Evolutionary conservation across 2,329 filamentous ascomycete species (phyloP), one percentile per base, ranked within the genome.

Genomic region (Beauveria medogensis): DNA sequence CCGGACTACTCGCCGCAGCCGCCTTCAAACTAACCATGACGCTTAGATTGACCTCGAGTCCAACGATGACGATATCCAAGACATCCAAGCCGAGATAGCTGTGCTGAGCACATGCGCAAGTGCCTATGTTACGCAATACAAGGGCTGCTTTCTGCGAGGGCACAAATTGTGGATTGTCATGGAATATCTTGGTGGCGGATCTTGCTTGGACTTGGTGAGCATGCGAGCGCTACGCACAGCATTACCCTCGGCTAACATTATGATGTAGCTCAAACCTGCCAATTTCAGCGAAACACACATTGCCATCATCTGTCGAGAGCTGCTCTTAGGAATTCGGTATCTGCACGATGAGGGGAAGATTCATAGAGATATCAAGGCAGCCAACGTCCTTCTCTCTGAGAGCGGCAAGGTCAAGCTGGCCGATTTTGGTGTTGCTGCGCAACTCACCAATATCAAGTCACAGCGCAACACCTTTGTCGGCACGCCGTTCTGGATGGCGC

Each of bases 161-260:
- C 90, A 92, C 72, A 99, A 97, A 77, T 79, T 99, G 79, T 99
- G 94, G 94, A 99, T 99, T 71, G 91, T 97, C 62, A 99, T 99
- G 94, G 94, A 99, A 75, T 99, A 89, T 71, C 79, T 99, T 12
- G 94, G 94, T 6, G 94, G 94, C 65, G 94, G 94, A 46, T 97
- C 94, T 20, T 97, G 94, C 72, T 81, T 97, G 65, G 94, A 99
- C 73, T 75, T 99, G 79, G 90, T 96, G 83, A 69, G 80, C 64
- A 30, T 18, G 40, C 47, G 18, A 37, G 16, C 16, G 22, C 53
- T 70, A 62, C 54, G 8, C 3, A 18, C n/a, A 30, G 16, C 18
- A 34, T 46, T 4, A 4, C 43, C 12, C 5, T 18, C 41, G n/a
- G 41, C 75, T 76, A 67, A 78, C 71, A 54, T 40, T 48, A 50